A percentile compares a stretch with the other conserved stretches of the same genome.
phyloP scores from a whole-genome alignment of 2,329 filamentous ascomycete species.

The Microsporum audouinii region DNA sequence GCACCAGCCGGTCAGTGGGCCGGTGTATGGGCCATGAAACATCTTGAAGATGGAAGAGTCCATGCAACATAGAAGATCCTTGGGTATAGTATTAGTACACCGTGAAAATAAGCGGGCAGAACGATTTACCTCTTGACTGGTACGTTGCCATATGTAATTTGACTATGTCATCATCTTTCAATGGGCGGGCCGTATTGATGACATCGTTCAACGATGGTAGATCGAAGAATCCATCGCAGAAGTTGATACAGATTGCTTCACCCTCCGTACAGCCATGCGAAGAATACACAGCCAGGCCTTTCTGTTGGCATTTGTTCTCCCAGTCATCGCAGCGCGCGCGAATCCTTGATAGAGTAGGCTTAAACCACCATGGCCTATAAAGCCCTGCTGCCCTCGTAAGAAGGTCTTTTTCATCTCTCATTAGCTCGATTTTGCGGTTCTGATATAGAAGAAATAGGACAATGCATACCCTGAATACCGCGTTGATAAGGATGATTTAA shows the following conservation, averaged over 20 bases:
- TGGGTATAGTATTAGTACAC: neutral
- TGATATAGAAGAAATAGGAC: neutral
- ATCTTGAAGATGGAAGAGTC: neutral
- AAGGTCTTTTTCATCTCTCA: neutral
- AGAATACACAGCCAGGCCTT: neutral
- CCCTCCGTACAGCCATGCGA: neutral
- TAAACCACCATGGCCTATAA: neutral
- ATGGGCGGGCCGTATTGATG: neutral
- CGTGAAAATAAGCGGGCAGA: neutral
- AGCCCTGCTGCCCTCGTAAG: neutral
- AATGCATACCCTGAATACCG: neutral
- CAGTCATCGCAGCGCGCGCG: neutral
- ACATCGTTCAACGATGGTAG: neutral
- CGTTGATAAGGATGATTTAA: neutral
- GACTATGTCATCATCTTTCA: neutral
- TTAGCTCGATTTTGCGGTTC: neutral
- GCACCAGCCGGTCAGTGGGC: neutral
- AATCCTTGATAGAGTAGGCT: neutral
- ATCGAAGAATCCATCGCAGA: neutral
- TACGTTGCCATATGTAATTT: neutral
- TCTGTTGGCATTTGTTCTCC: neutral
- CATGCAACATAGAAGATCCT: neutral
- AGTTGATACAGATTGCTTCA: neutral
- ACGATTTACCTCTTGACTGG: neutral
- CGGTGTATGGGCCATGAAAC: neutral